phyloP scores from a whole-genome alignment of 345 rosid genomes.

The Heritiera fomes region DNA sequence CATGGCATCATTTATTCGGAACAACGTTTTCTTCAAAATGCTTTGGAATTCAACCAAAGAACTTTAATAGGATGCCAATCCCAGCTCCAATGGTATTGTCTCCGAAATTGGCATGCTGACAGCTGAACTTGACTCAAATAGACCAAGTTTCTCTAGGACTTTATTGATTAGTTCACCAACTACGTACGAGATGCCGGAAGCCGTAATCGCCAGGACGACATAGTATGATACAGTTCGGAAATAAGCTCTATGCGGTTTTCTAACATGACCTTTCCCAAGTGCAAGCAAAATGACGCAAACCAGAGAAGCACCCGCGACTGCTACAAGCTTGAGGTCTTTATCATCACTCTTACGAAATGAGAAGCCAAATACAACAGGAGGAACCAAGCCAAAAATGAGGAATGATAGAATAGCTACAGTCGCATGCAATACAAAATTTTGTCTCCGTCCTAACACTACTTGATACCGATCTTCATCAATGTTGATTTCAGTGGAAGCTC shows the following conservation, averaged over 20 bases:
- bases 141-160: conserved; percentile 53
- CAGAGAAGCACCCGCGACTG: conserved; percentile 57
- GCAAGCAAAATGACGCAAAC: conserved; percentile 64
- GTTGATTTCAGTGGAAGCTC: conserved; percentile 22
- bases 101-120: conserved; percentile 26
- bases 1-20: neutral
- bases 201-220: conserved; percentile 39
- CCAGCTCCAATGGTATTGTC: conserved; percentile 25
- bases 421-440: conserved; percentile 56
- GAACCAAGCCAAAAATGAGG: conserved; percentile 54
- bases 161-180: conserved; percentile 54
- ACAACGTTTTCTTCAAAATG: neutral
- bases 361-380: conserved; percentile 60
- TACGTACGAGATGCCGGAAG: conserved; percentile 61
- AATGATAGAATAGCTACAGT: conserved; percentile 53
- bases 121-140: conserved; percentile 36
- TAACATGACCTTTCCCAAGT: conserved; percentile 55
- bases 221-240: conserved; percentile 47
- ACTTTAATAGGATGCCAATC: conserved; percentile 33
- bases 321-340: conserved; percentile 57
- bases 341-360: conserved; percentile 52
- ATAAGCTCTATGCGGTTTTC: conserved; percentile 48
- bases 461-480: conserved; percentile 52
- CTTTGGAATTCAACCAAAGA: neutral
- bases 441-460: conserved; percentile 52